Conservation (phyloP, 1,284 basidiomycete species). For the Malassezia pachydermatis region DNA sequence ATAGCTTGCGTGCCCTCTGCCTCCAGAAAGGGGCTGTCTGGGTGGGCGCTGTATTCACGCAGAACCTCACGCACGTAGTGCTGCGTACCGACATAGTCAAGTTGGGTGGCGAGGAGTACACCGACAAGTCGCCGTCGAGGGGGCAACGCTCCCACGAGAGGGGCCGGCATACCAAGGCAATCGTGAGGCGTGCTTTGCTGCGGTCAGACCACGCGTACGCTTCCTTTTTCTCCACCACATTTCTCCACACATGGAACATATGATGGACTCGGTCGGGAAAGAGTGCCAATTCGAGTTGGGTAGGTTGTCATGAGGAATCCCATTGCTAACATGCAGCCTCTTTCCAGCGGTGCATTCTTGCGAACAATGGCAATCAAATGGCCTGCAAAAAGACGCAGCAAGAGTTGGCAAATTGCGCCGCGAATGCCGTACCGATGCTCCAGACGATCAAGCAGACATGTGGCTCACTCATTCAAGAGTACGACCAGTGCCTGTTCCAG, state of each 20-base stretch:
- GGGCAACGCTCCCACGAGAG: background rate
- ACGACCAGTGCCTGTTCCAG: slow-evolving; percentile 34
- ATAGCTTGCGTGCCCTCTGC: background rate
- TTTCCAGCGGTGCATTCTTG: slow-evolving; percentile 41
- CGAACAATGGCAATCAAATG: slow-evolving; percentile 26
- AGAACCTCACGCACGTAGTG: slow-evolving; percentile 11
- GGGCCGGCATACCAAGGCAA: background rate
- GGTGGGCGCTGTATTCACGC: slow-evolving; percentile 2
- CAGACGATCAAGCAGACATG: slow-evolving; percentile 38
- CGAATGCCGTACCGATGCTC: slow-evolving; percentile 34
- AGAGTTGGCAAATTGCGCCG: slow-evolving; percentile 33
- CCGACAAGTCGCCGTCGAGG: slow-evolving; percentile 27
- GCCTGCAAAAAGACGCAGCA: slow-evolving; percentile 29
- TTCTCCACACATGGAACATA: slow-evolving; percentile 12
- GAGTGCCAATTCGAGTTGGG: slow-evolving; percentile 6
- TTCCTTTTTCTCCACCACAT: background rate
- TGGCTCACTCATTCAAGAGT: slow-evolving; percentile 28
- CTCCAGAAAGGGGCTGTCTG: slow-evolving; percentile 1
- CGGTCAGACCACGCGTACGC: background rate
- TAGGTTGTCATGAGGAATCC: background rate
- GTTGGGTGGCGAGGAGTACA: slow-evolving; percentile 45
- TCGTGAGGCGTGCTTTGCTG: background rate
- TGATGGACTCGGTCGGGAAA: slow-evolving; percentile 16
- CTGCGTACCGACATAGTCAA: slow-evolving; percentile 29
- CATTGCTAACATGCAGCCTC: slow-evolving; percentile 3